Conservation (phyloP, 495 filamentous ascomycete genomes). For the Hypomontagnella submonticulosa region DNA sequence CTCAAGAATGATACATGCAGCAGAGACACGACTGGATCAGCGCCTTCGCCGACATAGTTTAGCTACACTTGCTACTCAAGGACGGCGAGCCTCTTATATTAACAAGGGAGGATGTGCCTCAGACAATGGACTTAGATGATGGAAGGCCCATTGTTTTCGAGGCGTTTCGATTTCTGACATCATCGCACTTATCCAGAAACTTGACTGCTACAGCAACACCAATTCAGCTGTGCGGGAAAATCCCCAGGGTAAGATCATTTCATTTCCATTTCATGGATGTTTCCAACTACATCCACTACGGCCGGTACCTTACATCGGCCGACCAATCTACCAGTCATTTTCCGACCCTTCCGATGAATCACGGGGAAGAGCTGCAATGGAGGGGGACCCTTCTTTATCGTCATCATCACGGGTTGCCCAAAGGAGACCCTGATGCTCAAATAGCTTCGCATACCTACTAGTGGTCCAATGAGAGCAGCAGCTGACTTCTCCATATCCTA, state of each 20-base stretch:
- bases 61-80: background rate
- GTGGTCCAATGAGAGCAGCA: constrained; percentile 41
- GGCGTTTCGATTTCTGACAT: constrained; percentile 36
- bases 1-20: constrained; percentile 22
- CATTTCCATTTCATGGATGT: constrained; percentile 34
- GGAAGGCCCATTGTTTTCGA: constrained; percentile 5
- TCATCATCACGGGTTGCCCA: constrained; percentile 42
- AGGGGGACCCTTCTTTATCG: constrained; percentile 41
- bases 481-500: constrained; percentile 44
- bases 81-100: background rate
- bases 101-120: background rate
- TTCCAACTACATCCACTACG: constrained; percentile 34
- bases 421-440: constrained; percentile 36
- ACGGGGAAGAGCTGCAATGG: constrained; percentile 42
- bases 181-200: constrained; percentile 38
- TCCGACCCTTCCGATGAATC: constrained; percentile 42
- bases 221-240: constrained; percentile 35
- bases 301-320: constrained; percentile 47
- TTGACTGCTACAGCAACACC: constrained; percentile 35
- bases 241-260: constrained; percentile 34
- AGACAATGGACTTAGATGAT: background rate
- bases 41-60: constrained; percentile 9
- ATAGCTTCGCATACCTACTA: constrained; percentile 29
- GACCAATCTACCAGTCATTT: constrained; percentile 46
- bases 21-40: constrained; percentile 9